Evolutionary conservation across 2,329 filamentous ascomycete genomes (phyloP), one percentile per base, ranked within the genome.

Genomic region (Exophiala spinifera): DNA sequence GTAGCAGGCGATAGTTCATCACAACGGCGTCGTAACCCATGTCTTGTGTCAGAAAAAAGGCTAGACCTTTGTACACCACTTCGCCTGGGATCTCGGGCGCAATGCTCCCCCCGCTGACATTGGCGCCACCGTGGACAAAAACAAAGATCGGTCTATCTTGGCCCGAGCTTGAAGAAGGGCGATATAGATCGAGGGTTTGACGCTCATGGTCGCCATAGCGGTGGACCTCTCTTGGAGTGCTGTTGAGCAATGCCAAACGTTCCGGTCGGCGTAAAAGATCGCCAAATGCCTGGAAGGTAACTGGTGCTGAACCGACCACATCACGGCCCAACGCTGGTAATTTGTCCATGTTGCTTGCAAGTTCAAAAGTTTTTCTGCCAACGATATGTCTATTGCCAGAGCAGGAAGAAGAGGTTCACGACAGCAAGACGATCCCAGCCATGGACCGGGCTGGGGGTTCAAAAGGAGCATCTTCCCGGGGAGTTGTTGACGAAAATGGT

Each of bases 141-240:
- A 76, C 65, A 25, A 75, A 61, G 2, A 76, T 70, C 1, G 72
- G 69, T 4, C 52, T 54, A 33, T 36, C 70, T 10, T 8, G 25
- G 5, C 3, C 3, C 8, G 14, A 10, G 43, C 13, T 14, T 31
- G 17, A 14, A 5, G 60, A 71, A 72, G 57, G 66, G 20, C 42
- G 63, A 58, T 75, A 75, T 31, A 74, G 52, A 54, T 75, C 72
- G n/a, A 75, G 65, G 28, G 68, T 56, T 11, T 75, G 72, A 14
- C 72, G 65, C 8, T 64, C 53, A 36, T 69, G 53, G 1, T 63
- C 56, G 5, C 72, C 72, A 53, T 74, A 75, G 28, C 28, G 28
- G 10, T 31, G 28, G 6, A 10, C 28, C 10, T 47, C 44, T 33
- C 44, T 47, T 33, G 23, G 21, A 6, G 19, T 47, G 15, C 23